Conservation (phyloP, 352 stramenopile species). For the Phytophthora constricta region DNA sequence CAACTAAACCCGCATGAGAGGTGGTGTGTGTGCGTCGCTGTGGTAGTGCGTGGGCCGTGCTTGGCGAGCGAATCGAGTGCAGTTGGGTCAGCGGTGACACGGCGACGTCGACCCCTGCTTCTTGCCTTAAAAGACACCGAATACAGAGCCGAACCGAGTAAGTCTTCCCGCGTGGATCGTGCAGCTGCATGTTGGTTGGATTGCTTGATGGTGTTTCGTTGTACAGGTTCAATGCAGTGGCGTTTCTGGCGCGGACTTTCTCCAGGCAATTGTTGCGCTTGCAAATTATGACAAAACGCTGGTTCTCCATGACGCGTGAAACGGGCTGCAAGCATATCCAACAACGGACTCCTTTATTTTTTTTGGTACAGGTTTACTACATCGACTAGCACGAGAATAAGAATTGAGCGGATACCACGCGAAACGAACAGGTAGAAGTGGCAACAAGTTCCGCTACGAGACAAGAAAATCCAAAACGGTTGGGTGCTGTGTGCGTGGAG, state of each 20-base stretch:
- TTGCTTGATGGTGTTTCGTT: background rate
- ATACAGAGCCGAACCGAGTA: slow-evolving; percentile 33
- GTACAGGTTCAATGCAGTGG: slow-evolving; percentile 8
- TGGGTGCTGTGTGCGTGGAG: slow-evolving; percentile 21
- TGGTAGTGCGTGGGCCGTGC: slow-evolving; percentile 4
- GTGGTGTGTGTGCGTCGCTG: slow-evolving; percentile 5
- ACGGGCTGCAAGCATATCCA: slow-evolving; percentile 20
- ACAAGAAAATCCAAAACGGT: slow-evolving; percentile 35
- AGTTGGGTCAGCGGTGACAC: background rate
- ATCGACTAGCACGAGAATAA: slow-evolving; percentile 24
- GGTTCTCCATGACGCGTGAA: slow-evolving; percentile 21
- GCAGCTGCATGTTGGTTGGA: background rate
- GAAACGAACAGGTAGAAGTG: slow-evolving; percentile 21
- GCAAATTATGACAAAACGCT: slow-evolving; percentile 13
- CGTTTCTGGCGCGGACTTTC: slow-evolving; percentile 15
- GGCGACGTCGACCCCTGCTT: slow-evolving; percentile 1
- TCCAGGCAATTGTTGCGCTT: background rate
- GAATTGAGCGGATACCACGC: slow-evolving; percentile 7
- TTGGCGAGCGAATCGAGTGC: background rate
- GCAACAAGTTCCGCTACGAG: slow-evolving; percentile 13
- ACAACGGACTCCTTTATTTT: slow-evolving; percentile 23
- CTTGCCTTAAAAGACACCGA: slow-evolving; percentile 31
- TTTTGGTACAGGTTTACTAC: slow-evolving; percentile 36
- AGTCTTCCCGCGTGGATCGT: background rate
- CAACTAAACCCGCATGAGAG: slow-evolving; percentile 12